Evolutionary conservation across 2,329 filamentous ascomycete genomes (phyloP).

Genomic region (Fusarium sp.): DNA sequence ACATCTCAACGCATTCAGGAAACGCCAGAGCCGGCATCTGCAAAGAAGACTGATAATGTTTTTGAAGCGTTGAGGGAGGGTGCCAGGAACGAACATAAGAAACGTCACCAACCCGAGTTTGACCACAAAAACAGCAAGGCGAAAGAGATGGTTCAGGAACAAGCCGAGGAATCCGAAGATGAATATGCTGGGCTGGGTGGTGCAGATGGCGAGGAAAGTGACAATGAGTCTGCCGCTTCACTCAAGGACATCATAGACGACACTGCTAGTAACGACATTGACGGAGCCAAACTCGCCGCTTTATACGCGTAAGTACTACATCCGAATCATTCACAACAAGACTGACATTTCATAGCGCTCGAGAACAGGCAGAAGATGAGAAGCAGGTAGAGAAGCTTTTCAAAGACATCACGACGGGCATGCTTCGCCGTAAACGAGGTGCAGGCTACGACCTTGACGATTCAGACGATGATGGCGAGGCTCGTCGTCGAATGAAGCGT

Average conservation of each 20-base stretch:
- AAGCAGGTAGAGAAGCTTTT: constrained; percentile 90
- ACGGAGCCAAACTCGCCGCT: constrained; percentile 83
- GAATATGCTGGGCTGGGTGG: constrained; percentile 96
- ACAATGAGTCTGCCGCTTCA: constrained; percentile 73
- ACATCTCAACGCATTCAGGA: constrained; percentile 33
- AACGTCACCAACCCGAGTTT: constrained; percentile 64
- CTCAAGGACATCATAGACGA: constrained; percentile 93
- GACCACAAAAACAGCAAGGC: constrained; percentile 89
- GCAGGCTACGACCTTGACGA: constrained; percentile 87
- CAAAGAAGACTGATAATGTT: constrained; percentile 52
- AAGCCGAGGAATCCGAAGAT: constrained; percentile 96
- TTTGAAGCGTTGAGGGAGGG: constrained; percentile 77
- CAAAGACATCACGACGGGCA: constrained; percentile 90
- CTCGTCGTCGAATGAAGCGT: constrained; percentile 80
- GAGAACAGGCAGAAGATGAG: constrained; percentile 81
- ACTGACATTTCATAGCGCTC: constrained; percentile 64
- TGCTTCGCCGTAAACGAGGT: constrained; percentile 82
- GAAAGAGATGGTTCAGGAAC: constrained; percentile 87
- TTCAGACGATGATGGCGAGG: constrained; percentile 85
- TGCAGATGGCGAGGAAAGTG: constrained; percentile 84
- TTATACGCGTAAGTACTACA: constrained; percentile 80
- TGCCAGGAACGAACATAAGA: constrained; percentile 63
- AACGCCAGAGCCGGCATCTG: constrained; percentile 25
- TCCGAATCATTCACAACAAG: neutral
- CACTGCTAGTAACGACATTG: constrained; percentile 75